Conservation (phyloP, 1,284 basidiomycete genomes). For the Laetiporus sulphureus region DNA sequence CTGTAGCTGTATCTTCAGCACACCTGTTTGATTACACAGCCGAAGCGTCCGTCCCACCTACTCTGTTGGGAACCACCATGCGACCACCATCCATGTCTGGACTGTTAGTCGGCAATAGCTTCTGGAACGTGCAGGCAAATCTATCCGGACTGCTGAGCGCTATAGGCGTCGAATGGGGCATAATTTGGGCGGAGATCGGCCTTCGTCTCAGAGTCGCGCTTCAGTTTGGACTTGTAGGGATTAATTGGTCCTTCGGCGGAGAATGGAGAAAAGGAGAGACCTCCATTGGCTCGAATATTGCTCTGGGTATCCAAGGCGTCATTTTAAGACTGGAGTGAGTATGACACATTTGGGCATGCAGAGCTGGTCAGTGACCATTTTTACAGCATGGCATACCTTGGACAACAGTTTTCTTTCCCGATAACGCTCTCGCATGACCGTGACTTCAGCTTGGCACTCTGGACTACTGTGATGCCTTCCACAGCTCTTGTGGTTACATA, state of each 20-base stretch:
- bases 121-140: slow-evolving; percentile 23
- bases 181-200: slow-evolving; percentile 25
- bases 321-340: slow-evolving; percentile 30
- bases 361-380: slow-evolving; percentile 2
- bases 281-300: slow-evolving; percentile 26
- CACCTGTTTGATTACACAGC: slow-evolving; percentile 18
- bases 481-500: slow-evolving; percentile 27
- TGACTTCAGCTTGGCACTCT: slow-evolving; percentile 23
- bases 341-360: slow-evolving; percentile 3
- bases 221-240: slow-evolving; percentile 20
- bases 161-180: slow-evolving; percentile 25
- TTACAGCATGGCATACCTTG: slow-evolving; percentile 26
- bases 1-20: slow-evolving; percentile 19
- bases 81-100: slow-evolving; percentile 25
- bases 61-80: slow-evolving; percentile 3
- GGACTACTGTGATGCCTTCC: slow-evolving; percentile 28
- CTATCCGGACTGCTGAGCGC: slow-evolving; percentile 22
- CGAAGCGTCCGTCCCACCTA: slow-evolving; percentile 10
- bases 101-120: slow-evolving; percentile 20
- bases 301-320: slow-evolving; percentile 25
- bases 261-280: slow-evolving; percentile 22
- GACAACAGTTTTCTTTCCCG: slow-evolving; percentile 29
- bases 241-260: slow-evolving; percentile 22
- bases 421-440: slow-evolving; percentile 27
- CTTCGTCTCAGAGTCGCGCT: slow-evolving; percentile 18